A percentile compares a stretch with the other conserved stretches of the same genome.
These are phyloP conservation scores for Mucor ambiguus DNA, from an alignment of 371 early-diverging fungal species.

Conservation along the genomic window DNA sequence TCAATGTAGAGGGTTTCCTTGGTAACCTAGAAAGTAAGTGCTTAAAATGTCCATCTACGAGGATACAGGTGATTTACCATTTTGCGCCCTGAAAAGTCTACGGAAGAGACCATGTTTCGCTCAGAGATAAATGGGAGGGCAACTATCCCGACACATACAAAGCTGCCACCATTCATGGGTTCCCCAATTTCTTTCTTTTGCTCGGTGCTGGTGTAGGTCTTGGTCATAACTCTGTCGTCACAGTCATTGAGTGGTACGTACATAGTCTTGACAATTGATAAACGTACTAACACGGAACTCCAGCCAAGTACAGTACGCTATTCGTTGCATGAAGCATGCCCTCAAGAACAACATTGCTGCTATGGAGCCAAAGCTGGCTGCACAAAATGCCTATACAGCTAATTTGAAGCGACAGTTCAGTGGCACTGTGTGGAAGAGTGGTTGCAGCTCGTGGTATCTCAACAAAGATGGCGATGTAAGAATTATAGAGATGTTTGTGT, in stretches of 20 bases:
- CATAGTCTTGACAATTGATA: neutral
- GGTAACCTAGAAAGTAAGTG: conserved; percentile 24
- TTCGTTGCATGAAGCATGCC: conserved; percentile 25
- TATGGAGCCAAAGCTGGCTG: conserved; percentile 21
- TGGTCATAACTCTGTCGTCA: conserved; percentile 41
- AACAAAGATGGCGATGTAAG: conserved; percentile 18
- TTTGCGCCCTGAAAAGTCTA: conserved; percentile 9
- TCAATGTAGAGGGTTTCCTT: conserved; percentile 45
- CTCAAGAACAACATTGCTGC: conserved; percentile 12
- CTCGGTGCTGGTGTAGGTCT: conserved; percentile 44
- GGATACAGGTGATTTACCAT: neutral
- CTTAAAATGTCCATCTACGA: neutral
- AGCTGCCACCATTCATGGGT: conserved; percentile 27
- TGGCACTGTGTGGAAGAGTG: conserved; percentile 28
- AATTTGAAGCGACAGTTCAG: conserved; percentile 12
- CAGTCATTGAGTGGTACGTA: conserved; percentile 34
- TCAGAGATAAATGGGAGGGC: conserved; percentile 20
- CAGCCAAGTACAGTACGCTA: conserved; percentile 28
- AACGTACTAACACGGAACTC: neutral
- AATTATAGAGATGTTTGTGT: neutral
- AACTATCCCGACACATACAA: conserved; percentile 29
- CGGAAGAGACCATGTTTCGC: conserved; percentile 19
- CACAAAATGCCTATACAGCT: conserved; percentile 15
- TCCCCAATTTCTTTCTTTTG: conserved; percentile 47
- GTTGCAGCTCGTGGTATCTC: conserved; percentile 31